These are phyloP conservation scores for Ogataea dorogensis DNA, from an alignment of 805 yeast species.

Conservation along the genomic window DNA sequence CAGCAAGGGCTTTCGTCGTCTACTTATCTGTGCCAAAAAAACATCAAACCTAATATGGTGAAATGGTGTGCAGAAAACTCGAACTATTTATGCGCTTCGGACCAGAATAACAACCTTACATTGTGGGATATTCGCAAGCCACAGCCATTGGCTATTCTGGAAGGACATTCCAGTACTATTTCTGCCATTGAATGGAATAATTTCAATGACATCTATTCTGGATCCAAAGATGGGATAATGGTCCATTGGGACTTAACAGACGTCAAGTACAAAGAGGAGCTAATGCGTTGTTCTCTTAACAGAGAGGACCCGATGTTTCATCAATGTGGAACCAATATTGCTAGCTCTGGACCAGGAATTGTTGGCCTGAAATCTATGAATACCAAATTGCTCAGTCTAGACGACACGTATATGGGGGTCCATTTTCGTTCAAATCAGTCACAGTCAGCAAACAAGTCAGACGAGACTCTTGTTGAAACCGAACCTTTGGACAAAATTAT, in stretches of 20 bases:
- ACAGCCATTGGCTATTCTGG: constrained; percentile 49
- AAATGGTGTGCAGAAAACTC: constrained; percentile 66
- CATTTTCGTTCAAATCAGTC: constrained; percentile 31
- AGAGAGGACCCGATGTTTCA: constrained; percentile 36
- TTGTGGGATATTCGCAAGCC: constrained; percentile 75
- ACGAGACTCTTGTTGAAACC: constrained; percentile 14
- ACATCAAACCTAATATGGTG: constrained; percentile 40
- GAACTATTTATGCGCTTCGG: constrained; percentile 63
- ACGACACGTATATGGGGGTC: constrained; percentile 55
- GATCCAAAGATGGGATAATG: constrained; percentile 65
- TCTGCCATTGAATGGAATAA: constrained; percentile 60
- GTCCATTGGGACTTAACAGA: constrained; percentile 57
- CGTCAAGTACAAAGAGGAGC: constrained; percentile 6
- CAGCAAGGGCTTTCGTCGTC: constrained; percentile 29
- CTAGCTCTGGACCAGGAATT: constrained; percentile 54
- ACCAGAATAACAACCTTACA: constrained; percentile 48
- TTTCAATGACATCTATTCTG: constrained; percentile 43
- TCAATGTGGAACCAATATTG: constrained; percentile 60
- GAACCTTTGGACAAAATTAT: constrained; percentile 3
- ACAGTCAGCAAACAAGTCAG: constrained; percentile 15
- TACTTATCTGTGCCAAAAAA: constrained; percentile 42
- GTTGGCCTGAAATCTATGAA: constrained; percentile 42
- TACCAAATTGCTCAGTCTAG: constrained; percentile 48
- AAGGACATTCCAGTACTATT: constrained; percentile 56
- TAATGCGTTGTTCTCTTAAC: constrained; percentile 41